A percentile compares a stretch with the other conserved stretches of the same genome.
These are phyloP conservation scores for Myxozyma vanderwaltii DNA, from an alignment of 805 yeast species.

Conservation along the genomic window DNA sequence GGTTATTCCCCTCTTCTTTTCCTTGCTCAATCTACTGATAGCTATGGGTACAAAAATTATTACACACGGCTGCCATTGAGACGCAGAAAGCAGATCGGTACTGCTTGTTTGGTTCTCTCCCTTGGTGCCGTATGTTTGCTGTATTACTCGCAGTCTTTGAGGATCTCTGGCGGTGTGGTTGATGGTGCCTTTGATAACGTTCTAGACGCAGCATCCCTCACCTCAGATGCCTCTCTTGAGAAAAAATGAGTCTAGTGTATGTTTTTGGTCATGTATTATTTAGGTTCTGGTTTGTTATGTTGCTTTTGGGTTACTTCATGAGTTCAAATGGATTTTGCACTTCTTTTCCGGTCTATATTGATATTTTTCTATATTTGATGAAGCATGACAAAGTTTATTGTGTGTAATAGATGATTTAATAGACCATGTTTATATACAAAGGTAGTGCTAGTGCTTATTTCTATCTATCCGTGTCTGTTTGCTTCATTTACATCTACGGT, in stretches of 20 bases:
- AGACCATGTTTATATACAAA: no score
- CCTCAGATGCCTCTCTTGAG: neutral
- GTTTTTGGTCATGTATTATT: neutral
- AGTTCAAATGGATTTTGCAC: neutral
- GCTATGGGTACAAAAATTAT: constrained; percentile 14
- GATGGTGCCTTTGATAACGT: constrained; percentile 23
- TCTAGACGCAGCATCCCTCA: neutral
- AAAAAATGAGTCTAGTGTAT: neutral
- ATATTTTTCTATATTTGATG: no score
- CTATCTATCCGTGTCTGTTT: no score
- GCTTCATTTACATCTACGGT: no score
- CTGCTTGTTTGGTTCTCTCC: constrained; percentile 7
- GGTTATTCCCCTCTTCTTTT: constrained; percentile 29
- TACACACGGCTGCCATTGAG: constrained; percentile 2
- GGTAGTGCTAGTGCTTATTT: no score
- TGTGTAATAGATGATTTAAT: no score
- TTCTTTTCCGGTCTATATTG: no score
- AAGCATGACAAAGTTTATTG: no score
- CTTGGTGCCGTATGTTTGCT: constrained; percentile 7
- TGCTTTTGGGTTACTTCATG: neutral
- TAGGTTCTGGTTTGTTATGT: neutral
- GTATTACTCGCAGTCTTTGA: constrained; percentile 18
- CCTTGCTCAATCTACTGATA: constrained; percentile 18
- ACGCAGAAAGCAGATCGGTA: constrained; percentile 14
- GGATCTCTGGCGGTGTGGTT: constrained; percentile 16